Base-by-base conservation (phyloP, 192 early-diverging fungal genomes). In the Pilaira anomala region DNA sequence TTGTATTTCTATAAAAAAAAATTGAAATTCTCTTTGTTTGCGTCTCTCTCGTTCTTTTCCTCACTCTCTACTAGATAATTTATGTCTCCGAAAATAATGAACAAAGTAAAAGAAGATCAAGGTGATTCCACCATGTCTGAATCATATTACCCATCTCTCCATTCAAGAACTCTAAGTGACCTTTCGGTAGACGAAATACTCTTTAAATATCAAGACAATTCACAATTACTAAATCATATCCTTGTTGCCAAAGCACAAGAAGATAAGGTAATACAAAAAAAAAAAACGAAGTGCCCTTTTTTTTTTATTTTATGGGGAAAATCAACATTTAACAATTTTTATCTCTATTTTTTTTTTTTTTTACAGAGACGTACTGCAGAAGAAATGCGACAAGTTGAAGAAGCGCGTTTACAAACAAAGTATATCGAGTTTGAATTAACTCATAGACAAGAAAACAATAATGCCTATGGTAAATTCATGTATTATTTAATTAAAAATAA, bases 241-340 rank as follows among this genome's bases (percentile, higher is more conserved):
- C 24, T 60, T 16, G 41, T 60, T 12, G 58, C 58, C n/a, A 60
- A 60, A 29, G 42, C 58, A 3, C 39, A 60, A 42, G 57, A 60
- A 24, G 57, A 60, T 28, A 60, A 60, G 25, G 57, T 44, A 60
- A 60, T 36, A 16, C 28, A 18, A 18, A 26, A 21, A 19, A 7
- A 54, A 9, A 29, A 33, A 29, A n/a, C 26, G 29, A 33, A 36
- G 11, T 16, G n/a, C 9, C 18, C 19, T 8, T 19, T 4, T 45
- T 36, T 19, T 19, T 33, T 14, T 54, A n/a, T 54, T 18, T 26
- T 8, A 9, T 36, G 33, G 11, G 33, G 7, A 36, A 9, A 36
- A n/a, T n/a, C n/a, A n/a, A n/a, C n/a, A 30, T 36, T 21, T 36
- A 2, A 18, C 18, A n/a, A n/a, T 24, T 24, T 52, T 6, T 52